Percentiles rank a stretch among this genome's conserved stretches.
Conservation (phyloP, 768 basidiomycete genomes). For the Tricholoma sp. region DNA sequence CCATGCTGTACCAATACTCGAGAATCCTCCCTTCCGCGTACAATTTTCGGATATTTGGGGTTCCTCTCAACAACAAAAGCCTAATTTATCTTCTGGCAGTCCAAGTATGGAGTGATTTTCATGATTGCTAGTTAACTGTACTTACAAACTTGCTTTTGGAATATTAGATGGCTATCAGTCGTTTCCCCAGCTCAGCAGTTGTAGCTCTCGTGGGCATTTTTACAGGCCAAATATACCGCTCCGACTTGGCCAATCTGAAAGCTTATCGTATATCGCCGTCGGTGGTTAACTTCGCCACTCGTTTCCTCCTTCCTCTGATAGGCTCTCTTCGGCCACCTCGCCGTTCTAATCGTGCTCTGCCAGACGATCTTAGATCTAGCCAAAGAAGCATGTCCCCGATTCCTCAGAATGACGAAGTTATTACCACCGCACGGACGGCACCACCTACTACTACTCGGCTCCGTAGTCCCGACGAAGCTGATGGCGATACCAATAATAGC, state of each 20-base stretch:
- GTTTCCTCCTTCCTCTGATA: conserved; percentile 60
- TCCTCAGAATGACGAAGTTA: conserved; percentile 48
- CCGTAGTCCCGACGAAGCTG: conserved; percentile 16
- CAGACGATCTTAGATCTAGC: conserved; percentile 39
- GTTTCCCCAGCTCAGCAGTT: conserved; percentile 60
- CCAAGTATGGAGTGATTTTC: conserved; percentile 46
- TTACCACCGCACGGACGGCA: conserved; percentile 54
- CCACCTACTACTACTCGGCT: conserved; percentile 15
- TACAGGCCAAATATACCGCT: conserved; percentile 75
- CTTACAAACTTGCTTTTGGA: conserved; percentile 5
- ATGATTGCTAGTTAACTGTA: not conserved
- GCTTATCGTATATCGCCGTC: conserved; percentile 68
- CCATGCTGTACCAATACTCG: conserved; percentile 78
- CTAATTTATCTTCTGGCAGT: conserved; percentile 66
- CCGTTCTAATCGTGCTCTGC: conserved; percentile 69
- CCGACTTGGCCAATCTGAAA: conserved; percentile 76
- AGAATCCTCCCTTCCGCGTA: conserved; percentile 75
- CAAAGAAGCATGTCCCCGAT: conserved; percentile 16
- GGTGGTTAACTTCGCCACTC: conserved; percentile 49
- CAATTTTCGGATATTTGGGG: conserved; percentile 68
- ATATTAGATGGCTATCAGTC: conserved; percentile 61
- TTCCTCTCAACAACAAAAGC: conserved; percentile 73
- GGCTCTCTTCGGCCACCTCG: conserved; percentile 60
- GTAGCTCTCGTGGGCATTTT: conserved; percentile 62
- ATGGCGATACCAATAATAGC: conserved; percentile 19